Percentiles rank a stretch among this genome's conserved stretches.
Evolutionary conservation across 495 filamentous ascomycete species (phyloP).

Genomic region (Acidiella bohemica): DNA sequence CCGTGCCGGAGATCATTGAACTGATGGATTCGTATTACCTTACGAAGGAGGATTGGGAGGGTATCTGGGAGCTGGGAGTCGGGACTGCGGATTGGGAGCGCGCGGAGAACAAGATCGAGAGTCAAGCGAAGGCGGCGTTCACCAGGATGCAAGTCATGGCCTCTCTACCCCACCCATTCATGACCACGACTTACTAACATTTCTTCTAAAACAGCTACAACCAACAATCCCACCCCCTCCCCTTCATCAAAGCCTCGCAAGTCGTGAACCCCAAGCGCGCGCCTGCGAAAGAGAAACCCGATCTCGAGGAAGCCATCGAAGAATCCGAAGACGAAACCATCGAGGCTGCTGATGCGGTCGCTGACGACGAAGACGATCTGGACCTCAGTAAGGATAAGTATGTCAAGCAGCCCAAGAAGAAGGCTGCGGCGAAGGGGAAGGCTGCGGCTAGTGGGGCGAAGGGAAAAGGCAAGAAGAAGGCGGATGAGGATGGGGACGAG

Average conservation of each 20-base stretch:
- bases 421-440: conserved; percentile 18
- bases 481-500: conserved; percentile 24
- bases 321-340: conserved; percentile 70
- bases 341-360: conserved; percentile 45
- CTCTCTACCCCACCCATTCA: neutral
- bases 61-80: conserved; percentile 78
- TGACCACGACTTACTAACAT: neutral
- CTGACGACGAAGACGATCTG: conserved; percentile 40
- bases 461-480: conserved; percentile 40
- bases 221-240: conserved; percentile 67
- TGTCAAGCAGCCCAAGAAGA: conserved; percentile 62
- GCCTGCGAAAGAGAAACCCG: conserved; percentile 61
- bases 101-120: conserved; percentile 53
- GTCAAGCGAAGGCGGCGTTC: conserved; percentile 75
- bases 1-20: conserved; percentile 44
- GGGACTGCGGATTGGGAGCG: conserved; percentile 62
- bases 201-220: conserved; percentile 52
- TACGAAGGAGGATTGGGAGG: conserved; percentile 90
- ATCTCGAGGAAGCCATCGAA: conserved; percentile 91
- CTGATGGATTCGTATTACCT: conserved; percentile 96
- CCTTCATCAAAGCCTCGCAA: conserved; percentile 86
- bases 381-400: conserved; percentile 93
- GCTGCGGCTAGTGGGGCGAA: conserved; percentile 22
- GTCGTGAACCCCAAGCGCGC: conserved; percentile 55
- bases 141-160: conserved; percentile 53